Conservation (phyloP, 768 basidiomycete genomes). For the Boletus sp. region DNA sequence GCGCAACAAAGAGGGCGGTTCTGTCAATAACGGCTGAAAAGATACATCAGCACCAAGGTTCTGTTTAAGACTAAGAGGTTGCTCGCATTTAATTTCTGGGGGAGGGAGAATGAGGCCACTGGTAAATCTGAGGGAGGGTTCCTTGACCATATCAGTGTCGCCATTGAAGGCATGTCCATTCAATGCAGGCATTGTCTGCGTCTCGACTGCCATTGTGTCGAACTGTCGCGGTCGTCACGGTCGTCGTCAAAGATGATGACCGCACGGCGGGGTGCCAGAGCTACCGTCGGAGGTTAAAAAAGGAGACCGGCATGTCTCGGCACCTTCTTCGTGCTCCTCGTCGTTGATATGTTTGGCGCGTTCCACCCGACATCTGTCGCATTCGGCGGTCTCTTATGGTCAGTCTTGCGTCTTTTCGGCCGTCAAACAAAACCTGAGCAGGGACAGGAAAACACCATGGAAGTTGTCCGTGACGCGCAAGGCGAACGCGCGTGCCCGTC, state of each 20-base stretch:
- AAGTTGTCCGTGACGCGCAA: constrained; percentile 88
- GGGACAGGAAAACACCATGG: constrained; percentile 88
- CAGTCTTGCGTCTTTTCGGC: constrained; percentile 1
- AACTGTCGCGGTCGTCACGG: constrained; percentile 6
- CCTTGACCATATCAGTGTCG: constrained; percentile 40
- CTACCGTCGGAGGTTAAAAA: constrained; percentile 28
- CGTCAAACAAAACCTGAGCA: not conserved
- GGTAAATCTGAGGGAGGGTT: constrained; percentile 52
- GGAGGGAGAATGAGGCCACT: constrained; percentile 93
- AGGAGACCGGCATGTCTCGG: constrained; percentile 22
- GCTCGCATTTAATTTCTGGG: constrained; percentile 86
- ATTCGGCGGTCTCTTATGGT: constrained; percentile 85
- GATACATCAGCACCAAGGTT: constrained; percentile 5
- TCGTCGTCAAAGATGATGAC: constrained; percentile 19
- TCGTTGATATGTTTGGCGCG: constrained; percentile 71
- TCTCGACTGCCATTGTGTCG: constrained; percentile 47
- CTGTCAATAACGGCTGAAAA: constrained; percentile 86
- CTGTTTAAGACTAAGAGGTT: not conserved
- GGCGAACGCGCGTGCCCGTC: constrained; percentile 81
- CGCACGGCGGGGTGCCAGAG: not conserved
- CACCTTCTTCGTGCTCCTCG: not conserved
- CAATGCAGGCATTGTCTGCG: constrained; percentile 33
- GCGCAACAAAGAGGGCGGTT: constrained; percentile 87
- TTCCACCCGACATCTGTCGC: constrained; percentile 70
- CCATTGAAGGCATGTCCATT: constrained; percentile 44